Percentiles rank a stretch among this genome's conserved stretches.
Evolutionary conservation across 805 yeast species (phyloP).

Genomic region (Yamadazyma phyllophila): DNA sequence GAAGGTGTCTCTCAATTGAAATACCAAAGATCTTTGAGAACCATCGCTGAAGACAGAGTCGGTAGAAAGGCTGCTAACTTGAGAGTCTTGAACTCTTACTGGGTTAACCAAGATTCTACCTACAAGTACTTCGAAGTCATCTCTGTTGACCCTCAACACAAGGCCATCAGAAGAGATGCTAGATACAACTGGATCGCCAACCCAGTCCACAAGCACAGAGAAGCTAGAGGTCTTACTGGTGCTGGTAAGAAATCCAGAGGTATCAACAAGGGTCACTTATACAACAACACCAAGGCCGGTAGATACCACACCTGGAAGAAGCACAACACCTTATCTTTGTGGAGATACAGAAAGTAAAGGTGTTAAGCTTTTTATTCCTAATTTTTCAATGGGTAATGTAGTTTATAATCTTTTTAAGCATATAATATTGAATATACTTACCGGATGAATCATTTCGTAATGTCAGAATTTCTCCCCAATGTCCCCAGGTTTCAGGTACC

Average conservation of each 20-base stretch:
- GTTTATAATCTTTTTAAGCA: background rate
- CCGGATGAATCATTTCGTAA: background rate
- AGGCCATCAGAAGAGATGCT: constrained; percentile 98
- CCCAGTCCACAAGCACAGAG: constrained; percentile 99
- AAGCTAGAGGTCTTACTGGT: constrained; percentile 97
- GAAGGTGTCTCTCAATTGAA: constrained; percentile 99
- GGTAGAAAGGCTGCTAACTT: constrained; percentile 98
- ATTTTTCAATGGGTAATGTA: background rate
- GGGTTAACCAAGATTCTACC: constrained; percentile 99
- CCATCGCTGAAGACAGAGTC: constrained; percentile 99
- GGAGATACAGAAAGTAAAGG: constrained; percentile 88
- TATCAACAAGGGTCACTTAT: constrained; percentile 99
- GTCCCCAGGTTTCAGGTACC: no score
- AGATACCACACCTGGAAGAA: constrained; percentile 99
- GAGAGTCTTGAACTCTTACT: constrained; percentile 99
- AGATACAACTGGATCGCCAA: constrained; percentile 99
- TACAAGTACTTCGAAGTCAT: constrained; percentile 99
- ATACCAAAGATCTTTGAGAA: constrained; percentile 97
- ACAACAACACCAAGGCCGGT: constrained; percentile 97
- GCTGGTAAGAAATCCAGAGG: constrained; percentile 99
- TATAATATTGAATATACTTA: background rate
- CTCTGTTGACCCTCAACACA: constrained; percentile 95
- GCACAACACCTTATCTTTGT: constrained; percentile 96
- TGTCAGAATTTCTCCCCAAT: no score
- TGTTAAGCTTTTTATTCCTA: background rate